Base-by-base conservation (phyloP, 495 filamentous ascomycete genomes). In the Tuber melanosporum region DNA sequence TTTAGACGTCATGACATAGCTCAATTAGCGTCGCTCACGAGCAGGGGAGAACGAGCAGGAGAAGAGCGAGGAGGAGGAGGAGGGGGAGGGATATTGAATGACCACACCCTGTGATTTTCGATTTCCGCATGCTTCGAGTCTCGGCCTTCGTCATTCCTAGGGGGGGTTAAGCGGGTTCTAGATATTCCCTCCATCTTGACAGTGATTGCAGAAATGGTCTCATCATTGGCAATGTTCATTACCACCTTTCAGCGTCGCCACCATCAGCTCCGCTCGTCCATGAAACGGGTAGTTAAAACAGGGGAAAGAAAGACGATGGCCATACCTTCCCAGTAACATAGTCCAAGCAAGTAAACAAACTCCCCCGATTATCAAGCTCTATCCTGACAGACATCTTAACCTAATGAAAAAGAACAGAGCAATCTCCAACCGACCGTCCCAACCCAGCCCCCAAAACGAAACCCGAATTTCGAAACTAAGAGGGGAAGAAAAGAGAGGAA, bases 271-370 rank as follows among this genome's bases (percentile, higher is more conserved):
- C n/a, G 57, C 57, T 32, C 57, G n/a, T 62, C 10, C 22, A 57
- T 8, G 49, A 57, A n/a, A 57, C 22, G 22, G 71, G 70, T 6
- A 73, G 71, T 17, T 76, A 52, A 43, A 74, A 42, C 12, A 62
- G 36, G 36, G n/a, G 39, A 42, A 26, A 43, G 70, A n/a, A 42
- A 17, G 20, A 70, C 6, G 45, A n/a, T 26, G 43, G 32, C 47
- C 52, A 20, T 45, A 82, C 76, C 77, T 85, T 89, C 39, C 91
- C 91, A 2, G 87, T 88, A 43, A 99, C 88, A 76, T 90, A 86
- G 84, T 99, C 95, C 74, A 97, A 88, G 81, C 98, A 98, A 75
- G 95, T 97, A 84, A 92, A 97, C 85, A 92, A 91, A 71, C 88
- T 86, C 77, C 91, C 91, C 41, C 87, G 89, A 71, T 90, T 89